These are phyloP conservation scores for Leccinellum albellum DNA, from an alignment of 768 basidiomycete species.

Conservation along the genomic window DNA sequence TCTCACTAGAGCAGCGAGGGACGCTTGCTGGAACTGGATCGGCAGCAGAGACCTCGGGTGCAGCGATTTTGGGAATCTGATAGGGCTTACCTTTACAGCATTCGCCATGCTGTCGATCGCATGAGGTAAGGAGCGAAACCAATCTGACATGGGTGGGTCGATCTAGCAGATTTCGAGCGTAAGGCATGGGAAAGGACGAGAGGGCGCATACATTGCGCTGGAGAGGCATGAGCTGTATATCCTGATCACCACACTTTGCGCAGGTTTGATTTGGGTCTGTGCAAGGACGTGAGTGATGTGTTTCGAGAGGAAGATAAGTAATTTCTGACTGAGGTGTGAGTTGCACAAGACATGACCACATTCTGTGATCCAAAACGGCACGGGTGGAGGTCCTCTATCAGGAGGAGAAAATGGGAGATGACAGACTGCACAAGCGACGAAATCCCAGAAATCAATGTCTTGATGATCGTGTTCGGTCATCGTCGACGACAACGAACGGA, in stretches of 20 bases:
- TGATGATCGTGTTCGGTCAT: constrained; percentile 16
- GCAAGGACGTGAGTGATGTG: neutral
- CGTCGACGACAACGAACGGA: neutral
- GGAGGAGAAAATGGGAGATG: constrained; percentile 57
- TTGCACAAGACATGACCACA: constrained; percentile 88
- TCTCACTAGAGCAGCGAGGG: constrained; percentile 63
- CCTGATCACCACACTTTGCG: constrained; percentile 57
- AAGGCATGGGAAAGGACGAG: neutral
- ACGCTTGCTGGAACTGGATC: constrained; percentile 73
- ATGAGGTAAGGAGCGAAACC: constrained; percentile 66
- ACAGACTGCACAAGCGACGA: constrained; percentile 67
- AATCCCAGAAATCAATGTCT: constrained; percentile 74
- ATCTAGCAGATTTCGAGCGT: constrained; percentile 44
- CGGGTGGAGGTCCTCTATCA: constrained; percentile 46
- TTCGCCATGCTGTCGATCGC: constrained; percentile 62
- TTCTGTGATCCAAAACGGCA: constrained; percentile 87
- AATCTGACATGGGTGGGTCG: constrained; percentile 76
- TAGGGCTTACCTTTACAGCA: constrained; percentile 54
- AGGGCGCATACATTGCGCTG: constrained; percentile 59
- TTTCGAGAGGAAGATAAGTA: neutral
- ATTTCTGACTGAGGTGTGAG: constrained; percentile 76
- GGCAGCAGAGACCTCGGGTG: neutral
- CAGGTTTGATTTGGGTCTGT: constrained; percentile 74
- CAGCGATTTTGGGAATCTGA: too few species aligned
- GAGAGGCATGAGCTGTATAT: constrained; percentile 66